phyloP scores from a whole-genome alignment of 163 green algal genomes.

The Scenedesmus sp. region DNA sequence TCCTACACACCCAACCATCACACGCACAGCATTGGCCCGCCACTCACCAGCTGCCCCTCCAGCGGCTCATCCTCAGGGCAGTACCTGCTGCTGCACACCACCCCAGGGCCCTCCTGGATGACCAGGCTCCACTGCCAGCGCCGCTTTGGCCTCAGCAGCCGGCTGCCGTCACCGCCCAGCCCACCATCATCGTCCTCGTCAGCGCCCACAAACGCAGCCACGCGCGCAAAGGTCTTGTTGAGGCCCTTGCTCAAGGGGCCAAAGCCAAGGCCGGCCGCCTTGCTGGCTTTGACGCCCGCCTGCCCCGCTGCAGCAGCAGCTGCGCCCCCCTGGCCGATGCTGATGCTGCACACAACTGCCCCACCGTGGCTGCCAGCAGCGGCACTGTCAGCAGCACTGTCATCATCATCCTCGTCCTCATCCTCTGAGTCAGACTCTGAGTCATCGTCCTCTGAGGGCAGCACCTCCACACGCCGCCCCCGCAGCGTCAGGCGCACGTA shows the following conservation, averaged over 20 bases:
- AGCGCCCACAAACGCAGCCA: neutral
- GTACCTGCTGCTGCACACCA: constrained; percentile 45
- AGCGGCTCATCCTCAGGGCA: neutral
- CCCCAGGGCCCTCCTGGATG: constrained; percentile 10
- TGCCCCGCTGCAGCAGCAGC: neutral
- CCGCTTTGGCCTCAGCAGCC: neutral
- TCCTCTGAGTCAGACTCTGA: neutral
- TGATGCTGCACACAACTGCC: constrained; percentile 14
- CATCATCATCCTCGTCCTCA: constrained; percentile 2
- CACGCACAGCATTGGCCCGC: too few relatives aligned
- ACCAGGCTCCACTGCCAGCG: constrained; percentile 7
- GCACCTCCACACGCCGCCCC: neutral
- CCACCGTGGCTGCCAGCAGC: neutral
- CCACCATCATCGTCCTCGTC: neutral
- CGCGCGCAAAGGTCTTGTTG: constrained; percentile 28
- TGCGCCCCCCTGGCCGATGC: neutral
- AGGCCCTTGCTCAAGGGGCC: constrained; percentile 1
- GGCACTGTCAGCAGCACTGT: neutral
- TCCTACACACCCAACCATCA: too few relatives aligned
- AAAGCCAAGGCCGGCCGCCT: neutral
- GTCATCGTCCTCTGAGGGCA: neutral
- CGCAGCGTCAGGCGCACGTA: constrained; percentile 22
- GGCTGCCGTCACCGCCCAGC: neutral
- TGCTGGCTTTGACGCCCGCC: neutral
- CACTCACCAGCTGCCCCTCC: neutral